Base-by-base conservation (phyloP, 805 yeast species). In the Schwanniomyces sp. region DNA sequence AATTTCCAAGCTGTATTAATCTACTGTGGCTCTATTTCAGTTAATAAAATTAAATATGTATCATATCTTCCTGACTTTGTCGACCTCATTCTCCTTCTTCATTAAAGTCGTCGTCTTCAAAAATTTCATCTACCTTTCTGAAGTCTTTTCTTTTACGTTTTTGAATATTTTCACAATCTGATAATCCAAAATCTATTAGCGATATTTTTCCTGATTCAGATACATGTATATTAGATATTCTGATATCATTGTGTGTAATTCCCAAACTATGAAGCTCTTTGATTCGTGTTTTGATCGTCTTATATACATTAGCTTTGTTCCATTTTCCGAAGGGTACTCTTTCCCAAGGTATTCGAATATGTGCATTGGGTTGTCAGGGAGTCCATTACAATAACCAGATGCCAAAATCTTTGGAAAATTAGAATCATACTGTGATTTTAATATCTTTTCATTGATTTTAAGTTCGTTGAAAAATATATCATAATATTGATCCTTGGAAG, bases 291-390 rank as follows among this genome's bases (percentile, higher is more conserved):
- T 41, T 41, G 38, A 41, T 32, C 2, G 18, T 18, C 12, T 17
- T 29, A 26, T 41, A 29, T 16, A 41, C 44, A 21, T 41, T 29
- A n/a, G 29, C 16, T 16, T 18, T 30, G 21, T 41, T 26, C 37
- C 38, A 41, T 5, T 29, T 17, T 18, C 18, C 27, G 5, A 27
- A 16, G 7, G 37, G 44, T n/a, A 41, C 18, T 41, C 38, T 29
- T 29, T 24, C 3, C 38, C 44, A 17, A 41, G 18, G 26, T 41
- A 30, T 41, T 41, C 44, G 30, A 41, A 41, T 41, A 41, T 29
- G 29, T 41, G 44, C 38, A 41, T 30, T 32, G 26, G 44, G 21
- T 41, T 37, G 16, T 32, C 38, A 9, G 37, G 26, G 10, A 41
- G 27, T 7, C 37, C 44, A 17, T 29, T 41, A 37, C 44, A 30